Evolutionary conservation across 169 alveolate genomes (phyloP), one percentile per base, ranked within the genome.

Genomic region (Eimeria necatrix): DNA sequence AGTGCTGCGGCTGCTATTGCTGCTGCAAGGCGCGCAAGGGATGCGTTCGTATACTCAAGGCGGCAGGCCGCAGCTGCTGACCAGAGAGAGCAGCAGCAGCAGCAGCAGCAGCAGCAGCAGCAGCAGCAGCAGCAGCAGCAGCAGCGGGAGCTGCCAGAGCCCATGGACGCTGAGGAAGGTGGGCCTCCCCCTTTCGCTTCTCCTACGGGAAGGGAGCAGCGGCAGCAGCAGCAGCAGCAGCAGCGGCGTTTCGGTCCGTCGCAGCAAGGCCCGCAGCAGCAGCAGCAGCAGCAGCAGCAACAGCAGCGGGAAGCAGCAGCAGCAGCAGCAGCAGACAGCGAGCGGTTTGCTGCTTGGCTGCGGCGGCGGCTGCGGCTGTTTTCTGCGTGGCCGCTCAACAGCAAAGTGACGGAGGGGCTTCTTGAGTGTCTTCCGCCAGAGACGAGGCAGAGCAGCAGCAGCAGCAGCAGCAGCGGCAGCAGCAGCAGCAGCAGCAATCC

Each of bases 221-320:
- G 10, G 26, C 78, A 18, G 16, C 78, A 68, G 20, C 78, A 68
- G 78, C 46, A 68, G 78, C 20, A 68, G 26, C 46, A 12, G 26
- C 78, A 68, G 78, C n/a, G 81, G 49, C 10, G 10, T 24, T n/a
- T 52, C 8, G 59, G n/a, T n/a, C n/a, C n/a, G n/a, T n/a, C n/a
- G n/a, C n/a, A n/a, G n/a, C n/a, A n/a, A n/a, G 46, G 70, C 22
- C 24, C 49, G 52, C 7, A 56, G 91, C 60, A 53, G 59, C 56
- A 52, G 91, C 59, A 83, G 91, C 76, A 81, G 90, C 90, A 22
- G 52, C 74, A 16, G 60, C 70, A 73, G 48, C 16, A 24, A 73
- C 53, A 52, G 16, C 26, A 8, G 84, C 20, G 18, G 18, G 46
- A 26, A 16, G 51, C 20, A 26, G 84, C 8, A 26, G 84, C 18